Evolutionary conservation across 495 filamentous ascomycete genomes (phyloP), one percentile per base, ranked within the genome.

Genomic region (Halenospora varia): DNA sequence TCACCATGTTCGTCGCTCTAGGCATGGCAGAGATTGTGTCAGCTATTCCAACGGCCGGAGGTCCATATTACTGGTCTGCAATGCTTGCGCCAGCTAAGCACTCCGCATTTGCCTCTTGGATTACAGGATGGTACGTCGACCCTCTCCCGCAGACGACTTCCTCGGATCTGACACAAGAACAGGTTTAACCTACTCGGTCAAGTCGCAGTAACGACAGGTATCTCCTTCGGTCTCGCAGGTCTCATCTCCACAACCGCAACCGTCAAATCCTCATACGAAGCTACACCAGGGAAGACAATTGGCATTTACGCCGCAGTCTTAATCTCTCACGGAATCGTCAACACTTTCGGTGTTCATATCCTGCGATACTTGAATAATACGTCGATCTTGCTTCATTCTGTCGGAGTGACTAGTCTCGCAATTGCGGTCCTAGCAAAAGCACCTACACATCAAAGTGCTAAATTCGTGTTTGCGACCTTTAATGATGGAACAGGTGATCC

Each of bases 1-100:
- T 87, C 60, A 76, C 82, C 4, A 72, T 79, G 50, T 78, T 79
- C 53, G 80, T 83, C 55, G 83, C 80, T 49, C 66, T 82, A 1
- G 74, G 77, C 18, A 85, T 87, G 78, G 84, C 82, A 0, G 84
- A 87, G 65, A 86, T 87, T 58, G 82, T 84, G 22, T 83, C 80
- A 2, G 83, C 83, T 1, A 81, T 86, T 59, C 84, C 84, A 0
- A 86, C 82, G 2, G 77, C 73, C 35, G 84, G 83, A 19, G 84
- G 84, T 9, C 82, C 82, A 17, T 88, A 88, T 60, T 87, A 85
- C 66, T 88, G 84, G 84, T 74, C 81, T 2, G 83, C 83, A 25
- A 75, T 84, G 56, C 72, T 87, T 20, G 82, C 84, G 6, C 79
- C 83, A 0, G 70, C 74, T 4, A 66, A 72, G 4, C 74, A 77